Evolutionary conservation across 192 early-diverging fungal genomes (phyloP), one percentile per base, ranked within the genome.

Genomic region (Podochytrium sp.): DNA sequence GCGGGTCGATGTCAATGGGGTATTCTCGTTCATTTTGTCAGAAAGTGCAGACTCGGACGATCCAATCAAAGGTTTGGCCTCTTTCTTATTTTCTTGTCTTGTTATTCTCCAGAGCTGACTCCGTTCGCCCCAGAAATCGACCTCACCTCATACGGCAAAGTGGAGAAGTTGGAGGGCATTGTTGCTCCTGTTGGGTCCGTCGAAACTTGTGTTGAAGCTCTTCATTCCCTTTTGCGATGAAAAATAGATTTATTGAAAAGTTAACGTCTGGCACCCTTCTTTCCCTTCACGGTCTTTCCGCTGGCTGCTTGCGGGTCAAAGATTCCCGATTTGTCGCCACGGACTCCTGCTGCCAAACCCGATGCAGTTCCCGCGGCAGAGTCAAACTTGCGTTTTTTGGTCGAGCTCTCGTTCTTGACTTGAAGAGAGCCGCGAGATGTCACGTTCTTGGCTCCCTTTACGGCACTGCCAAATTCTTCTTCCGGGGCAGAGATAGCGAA

Each of bases 381-480:
- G 25, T 81, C 74, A 12, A 63, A 55, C 77, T 81, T 84, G 58
- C 76, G 67, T 50, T 84, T 85, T 75, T 90, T 90, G 0, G 81
- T 79, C 51, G 82, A 50, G 41, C 90, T 81, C 0, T 82, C 80
- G 71, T 92, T 94, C 75, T 87, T 87, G 56, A 96, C 85, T 37
- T 91, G 91, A 1, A 96, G 87, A 1, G 94, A 69, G 18, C 66
- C 66, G 25, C 66, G 49, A 16, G 66, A 20, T 1, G 51, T 87
- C 0, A 89, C 88, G 14, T 83, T 84, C 2, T 75, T 61, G 1
- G 70, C 77, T 14, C 77, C 80, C 75, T 89, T 88, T 55, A 90
- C 87, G 20, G 91, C 93, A 47, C 80, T 79, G 18, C 86, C 68
- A 91, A 92, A 95, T 39, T 93, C 93, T 67, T 90, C 83, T n/a